These are phyloP conservation scores for Paspalum notatum DNA, from an alignment of 176 grass and related monocot species.

Conservation along the genomic window DNA sequence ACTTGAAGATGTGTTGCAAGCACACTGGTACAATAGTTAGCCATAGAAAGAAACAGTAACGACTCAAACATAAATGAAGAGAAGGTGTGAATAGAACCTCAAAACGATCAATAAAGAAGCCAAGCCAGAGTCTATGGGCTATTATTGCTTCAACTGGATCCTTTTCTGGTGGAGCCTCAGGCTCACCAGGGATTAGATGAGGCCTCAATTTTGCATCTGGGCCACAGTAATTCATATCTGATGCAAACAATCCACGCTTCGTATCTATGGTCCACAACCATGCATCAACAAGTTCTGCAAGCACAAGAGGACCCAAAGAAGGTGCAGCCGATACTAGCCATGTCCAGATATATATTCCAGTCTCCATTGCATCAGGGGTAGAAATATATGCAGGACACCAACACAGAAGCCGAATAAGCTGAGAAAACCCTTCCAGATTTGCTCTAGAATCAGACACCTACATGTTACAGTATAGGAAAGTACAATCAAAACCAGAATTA, in stretches of 20 bases:
- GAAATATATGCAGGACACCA: slow-evolving; percentile 99
- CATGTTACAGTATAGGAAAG: slow-evolving; percentile 27
- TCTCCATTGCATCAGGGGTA: slow-evolving; percentile 97
- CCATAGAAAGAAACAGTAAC: slow-evolving; percentile 16
- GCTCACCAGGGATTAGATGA: slow-evolving; percentile 94
- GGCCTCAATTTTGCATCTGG: slow-evolving; percentile 97
- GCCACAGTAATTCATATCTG: slow-evolving; percentile 92
- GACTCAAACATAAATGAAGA: slow-evolving; percentile 47
- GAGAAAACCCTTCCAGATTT: slow-evolving; percentile 94
- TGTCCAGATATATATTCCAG: slow-evolving; percentile 98
- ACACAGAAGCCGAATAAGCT: slow-evolving; percentile 91
- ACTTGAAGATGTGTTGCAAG: slow-evolving; percentile 1
- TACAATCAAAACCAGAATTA: slow-evolving; percentile 35
- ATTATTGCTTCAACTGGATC: slow-evolving; percentile 93
- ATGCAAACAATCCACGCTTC: slow-evolving; percentile 93
- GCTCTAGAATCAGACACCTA: slow-evolving; percentile 77
- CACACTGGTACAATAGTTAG: not conserved
- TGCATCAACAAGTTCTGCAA: slow-evolving; percentile 98
- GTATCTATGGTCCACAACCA: slow-evolving; percentile 99
- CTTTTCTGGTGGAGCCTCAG: slow-evolving; percentile 81
- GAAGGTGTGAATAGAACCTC: slow-evolving; percentile 69
- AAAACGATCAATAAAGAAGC: slow-evolving; percentile 97
- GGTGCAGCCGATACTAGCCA: slow-evolving; percentile 98
- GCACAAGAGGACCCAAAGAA: slow-evolving; percentile 84
- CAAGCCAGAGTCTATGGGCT: slow-evolving; percentile 97